Conservation (phyloP, 2,329 filamentous ascomycete species). For the Fusarium illudens region DNA sequence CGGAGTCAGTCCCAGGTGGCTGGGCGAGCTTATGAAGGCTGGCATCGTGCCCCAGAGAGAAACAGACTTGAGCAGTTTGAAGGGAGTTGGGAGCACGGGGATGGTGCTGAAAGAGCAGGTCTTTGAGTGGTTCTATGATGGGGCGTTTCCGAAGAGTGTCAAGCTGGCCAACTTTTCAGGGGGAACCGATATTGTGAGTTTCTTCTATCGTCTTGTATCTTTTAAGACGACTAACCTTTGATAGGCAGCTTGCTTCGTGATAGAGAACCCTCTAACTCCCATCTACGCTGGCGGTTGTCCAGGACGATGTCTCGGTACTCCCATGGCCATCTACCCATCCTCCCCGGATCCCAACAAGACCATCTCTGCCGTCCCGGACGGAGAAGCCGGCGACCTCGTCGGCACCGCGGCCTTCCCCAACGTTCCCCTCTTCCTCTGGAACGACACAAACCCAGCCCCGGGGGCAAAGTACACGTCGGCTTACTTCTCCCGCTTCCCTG, state of each 20-base stretch:
- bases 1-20: conserved; percentile 79
- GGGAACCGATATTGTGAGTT: conserved; percentile 75
- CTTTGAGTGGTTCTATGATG: conserved; percentile 82
- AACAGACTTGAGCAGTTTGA: conserved; percentile 68
- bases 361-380: conserved; percentile 58
- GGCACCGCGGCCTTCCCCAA: conserved; percentile 77
- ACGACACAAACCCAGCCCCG: conserved; percentile 57
- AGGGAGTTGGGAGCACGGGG: conserved; percentile 74
- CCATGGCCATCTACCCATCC: conserved; percentile 67
- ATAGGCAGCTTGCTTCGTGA: conserved; percentile 66
- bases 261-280: conserved; percentile 74
- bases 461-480: conserved; percentile 66
- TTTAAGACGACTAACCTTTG: not conserved
- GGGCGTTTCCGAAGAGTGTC: conserved; percentile 71
- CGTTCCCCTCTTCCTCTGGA: conserved; percentile 74
- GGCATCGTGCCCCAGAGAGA: conserved; percentile 68
- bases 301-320: conserved; percentile 58
- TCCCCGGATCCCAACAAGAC: conserved; percentile 54
- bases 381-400: conserved; percentile 79
- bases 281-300: conserved; percentile 67
- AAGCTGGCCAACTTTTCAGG: conserved; percentile 80
- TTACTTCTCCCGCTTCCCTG: conserved; percentile 69
- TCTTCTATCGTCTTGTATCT: not conserved
- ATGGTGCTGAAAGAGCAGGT: conserved; percentile 82
- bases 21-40: conserved; percentile 75